These are phyloP conservation scores for Hymenoscyphus occultus DNA, from an alignment of 2,329 filamentous ascomycete species.

Conservation along the genomic window DNA sequence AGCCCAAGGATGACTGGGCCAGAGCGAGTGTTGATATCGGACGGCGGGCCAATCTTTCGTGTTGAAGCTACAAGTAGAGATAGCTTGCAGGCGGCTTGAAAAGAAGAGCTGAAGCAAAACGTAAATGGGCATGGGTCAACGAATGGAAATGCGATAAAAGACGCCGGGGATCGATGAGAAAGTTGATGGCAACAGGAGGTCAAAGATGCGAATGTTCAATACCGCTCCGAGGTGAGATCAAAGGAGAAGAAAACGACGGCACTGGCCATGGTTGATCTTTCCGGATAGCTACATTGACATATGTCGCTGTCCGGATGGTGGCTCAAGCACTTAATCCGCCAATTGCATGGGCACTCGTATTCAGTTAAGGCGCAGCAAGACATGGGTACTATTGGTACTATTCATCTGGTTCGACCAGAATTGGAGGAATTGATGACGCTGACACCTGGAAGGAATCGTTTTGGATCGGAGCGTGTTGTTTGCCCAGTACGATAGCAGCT, in stretches of 20 bases:
- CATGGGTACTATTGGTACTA: neutral
- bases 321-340: neutral
- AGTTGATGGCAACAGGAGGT: neutral
- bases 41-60: neutral
- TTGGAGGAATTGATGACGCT: neutral
- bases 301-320: neutral
- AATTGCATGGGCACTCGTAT: constrained; percentile 1
- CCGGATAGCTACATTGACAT: neutral
- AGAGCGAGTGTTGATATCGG: neutral
- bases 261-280: neutral
- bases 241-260: neutral
- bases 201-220: neutral
- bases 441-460: neutral
- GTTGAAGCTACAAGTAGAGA: constrained; percentile 7
- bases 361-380: neutral
- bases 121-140: neutral
- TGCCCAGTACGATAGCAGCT: neutral
- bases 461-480: neutral
- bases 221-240: no score
- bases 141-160: neutral
- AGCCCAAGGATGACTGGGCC: neutral
- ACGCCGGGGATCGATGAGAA: neutral
- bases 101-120: constrained; percentile 4
- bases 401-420: neutral
- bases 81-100: no score